Evolutionary conservation across 73 alveolate species (phyloP).

Genomic region (Tetrahymena elliotti): DNA sequence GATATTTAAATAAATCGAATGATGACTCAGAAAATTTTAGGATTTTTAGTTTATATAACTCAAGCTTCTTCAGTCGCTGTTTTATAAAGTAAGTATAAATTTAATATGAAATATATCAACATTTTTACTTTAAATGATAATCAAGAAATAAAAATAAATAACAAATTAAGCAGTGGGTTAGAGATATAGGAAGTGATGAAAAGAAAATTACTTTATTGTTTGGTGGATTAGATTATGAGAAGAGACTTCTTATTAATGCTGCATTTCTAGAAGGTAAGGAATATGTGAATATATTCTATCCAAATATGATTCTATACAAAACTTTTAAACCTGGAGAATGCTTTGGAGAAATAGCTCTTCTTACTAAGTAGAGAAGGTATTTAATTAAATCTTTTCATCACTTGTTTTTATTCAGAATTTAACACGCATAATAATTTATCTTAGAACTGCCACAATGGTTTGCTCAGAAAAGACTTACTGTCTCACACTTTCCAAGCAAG

Average conservation of each 20-base stretch:
- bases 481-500: not conserved
- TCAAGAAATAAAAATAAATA: not conserved
- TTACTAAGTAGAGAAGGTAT: not conserved
- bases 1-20: not conserved
- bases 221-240: not conserved
- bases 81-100: not conserved
- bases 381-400: not conserved
- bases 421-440: not conserved
- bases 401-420: too few relatives aligned
- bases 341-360: not conserved
- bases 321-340: not conserved
- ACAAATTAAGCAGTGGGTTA: not conserved
- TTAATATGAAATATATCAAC: too few relatives aligned
- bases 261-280: not conserved
- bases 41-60: not conserved
- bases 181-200: not conserved
- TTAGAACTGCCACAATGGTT: not conserved
- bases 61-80: not conserved
- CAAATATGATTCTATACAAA: not conserved
- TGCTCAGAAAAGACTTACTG: not conserved
- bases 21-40: not conserved
- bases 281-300: not conserved
- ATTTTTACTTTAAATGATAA: not conserved
- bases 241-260: not conserved
- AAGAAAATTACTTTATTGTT: not conserved